Evolutionary conservation across 495 filamentous ascomycete species (phyloP), one percentile per base, ranked within the genome.

Genomic region (Aspergillus bertholletiae): DNA sequence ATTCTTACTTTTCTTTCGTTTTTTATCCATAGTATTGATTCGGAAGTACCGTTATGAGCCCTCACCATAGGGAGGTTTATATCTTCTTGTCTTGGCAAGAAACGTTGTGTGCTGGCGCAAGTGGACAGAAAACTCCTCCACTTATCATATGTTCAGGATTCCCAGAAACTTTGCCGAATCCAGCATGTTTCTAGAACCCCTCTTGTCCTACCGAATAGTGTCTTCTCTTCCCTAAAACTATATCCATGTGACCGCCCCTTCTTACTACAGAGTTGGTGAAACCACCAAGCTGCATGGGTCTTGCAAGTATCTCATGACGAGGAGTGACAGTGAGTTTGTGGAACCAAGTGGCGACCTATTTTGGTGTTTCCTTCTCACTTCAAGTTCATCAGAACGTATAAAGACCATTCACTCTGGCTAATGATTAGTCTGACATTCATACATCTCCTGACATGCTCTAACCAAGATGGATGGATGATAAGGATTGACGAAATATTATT

Each of bases 161-260:
- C 5, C n/a, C 20, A 43, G 1, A 22, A 61, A 45, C 24, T 43
- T 49, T 27, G n/a, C 41, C 18, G 12, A 28, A 52, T 59, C 45
- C 30, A 58, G 57, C 54, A 54, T 20, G 46, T 53, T 58, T 58
- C 56, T 54, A 58, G 56, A 58, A 58, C 37, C 35, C 20, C 17
- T 28, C 48, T 20, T 20, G n/a, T 20, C 7, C 15, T n/a, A 40
- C 15, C 17, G 37, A 17, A 40, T 13, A 20, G 6, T 17, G n/a
- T 40, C 17, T 40, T n/a, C 5, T 8, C 7, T 13, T 40, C 37
- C 37, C 37, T n/a, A 20, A n/a, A n/a, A n/a, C n/a, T n/a, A n/a
- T n/a, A n/a, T n/a, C 30, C 54, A 57, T 51, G 48, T 57, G 48
- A 57, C 22, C 11, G 39, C 39, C 20, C n/a, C 39, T 43, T 21